A percentile compares a stretch with the other conserved stretches of the same genome.
Conservation (phyloP, 1,284 basidiomycete genomes). For the Microbotryum scabiosae region DNA sequence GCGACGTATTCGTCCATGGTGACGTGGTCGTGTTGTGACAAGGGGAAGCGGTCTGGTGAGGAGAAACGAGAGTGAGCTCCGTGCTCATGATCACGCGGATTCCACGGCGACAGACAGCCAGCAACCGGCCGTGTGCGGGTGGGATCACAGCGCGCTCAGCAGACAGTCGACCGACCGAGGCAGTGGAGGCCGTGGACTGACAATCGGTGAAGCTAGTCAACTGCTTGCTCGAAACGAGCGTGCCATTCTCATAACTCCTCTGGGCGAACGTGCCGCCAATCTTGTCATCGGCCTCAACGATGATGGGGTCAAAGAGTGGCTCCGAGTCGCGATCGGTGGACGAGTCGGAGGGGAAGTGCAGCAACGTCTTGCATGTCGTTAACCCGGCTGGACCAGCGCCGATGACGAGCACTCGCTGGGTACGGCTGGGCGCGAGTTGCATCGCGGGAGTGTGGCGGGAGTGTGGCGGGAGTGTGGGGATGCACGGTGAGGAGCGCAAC, state of each 20-base stretch:
- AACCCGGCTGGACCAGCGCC: slow-evolving; percentile 57
- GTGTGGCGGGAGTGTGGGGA: too few species aligned
- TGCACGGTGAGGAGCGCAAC: too few species aligned
- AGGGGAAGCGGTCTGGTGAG: slow-evolving; percentile 14
- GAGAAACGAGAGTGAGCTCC: too few species aligned
- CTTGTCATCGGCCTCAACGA: slow-evolving; percentile 55
- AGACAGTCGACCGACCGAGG: too few species aligned
- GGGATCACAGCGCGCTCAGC: too few species aligned
- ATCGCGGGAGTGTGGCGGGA: too few species aligned
- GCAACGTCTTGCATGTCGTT: slow-evolving; percentile 53
- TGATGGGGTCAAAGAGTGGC: slow-evolving; percentile 48
- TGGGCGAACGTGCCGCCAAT: slow-evolving; percentile 55
- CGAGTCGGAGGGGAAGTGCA: slow-evolving; percentile 33
- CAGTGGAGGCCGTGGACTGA: not conserved
- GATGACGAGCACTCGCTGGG: slow-evolving; percentile 35
- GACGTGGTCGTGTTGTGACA: slow-evolving; percentile 47
- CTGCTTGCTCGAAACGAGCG: slow-evolving; percentile 51
- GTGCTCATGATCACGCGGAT: too few species aligned
- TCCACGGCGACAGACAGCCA: too few species aligned
- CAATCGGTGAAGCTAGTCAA: slow-evolving; percentile 58
- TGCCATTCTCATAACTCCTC: slow-evolving; percentile 48
- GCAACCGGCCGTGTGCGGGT: too few species aligned
- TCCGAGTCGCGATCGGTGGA: slow-evolving; percentile 41
- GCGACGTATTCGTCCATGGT: slow-evolving; percentile 51
- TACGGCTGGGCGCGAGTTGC: too few species aligned